Percentiles rank a stretch among this genome's conserved stretches.
Conservation (phyloP, 2,329 filamentous ascomycete genomes). For the Botrytis fabae region DNA sequence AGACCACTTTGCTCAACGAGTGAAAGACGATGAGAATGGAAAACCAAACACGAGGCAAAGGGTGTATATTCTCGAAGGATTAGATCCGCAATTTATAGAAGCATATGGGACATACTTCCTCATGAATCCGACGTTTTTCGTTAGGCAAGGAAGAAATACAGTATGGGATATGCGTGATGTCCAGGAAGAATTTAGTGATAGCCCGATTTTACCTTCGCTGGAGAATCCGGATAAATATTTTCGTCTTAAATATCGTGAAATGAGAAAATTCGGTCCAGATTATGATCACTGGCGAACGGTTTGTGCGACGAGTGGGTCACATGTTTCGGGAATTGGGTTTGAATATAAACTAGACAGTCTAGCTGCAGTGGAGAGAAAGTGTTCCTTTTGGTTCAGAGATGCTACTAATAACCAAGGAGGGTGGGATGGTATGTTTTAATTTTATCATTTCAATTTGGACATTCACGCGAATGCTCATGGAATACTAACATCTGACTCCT, state of each 20-base stretch:
- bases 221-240: constrained; percentile 21
- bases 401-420: not conserved
- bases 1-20: not conserved
- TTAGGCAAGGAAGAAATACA: constrained; percentile 21
- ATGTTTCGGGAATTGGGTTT: constrained; percentile 23
- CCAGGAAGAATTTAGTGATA: constrained; percentile 16
- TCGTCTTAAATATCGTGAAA: constrained; percentile 25
- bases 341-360: not conserved
- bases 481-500: not conserved
- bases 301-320: constrained; percentile 18
- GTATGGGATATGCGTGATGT: constrained; percentile 10
- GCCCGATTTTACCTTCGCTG: constrained; percentile 8
- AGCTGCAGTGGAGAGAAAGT: constrained; percentile 16
- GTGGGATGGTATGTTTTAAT: constrained; percentile 14
- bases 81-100: constrained; percentile 23
- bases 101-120: constrained; percentile 21
- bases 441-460: not conserved
- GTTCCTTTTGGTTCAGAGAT: constrained; percentile 16
- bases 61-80: constrained; percentile 23
- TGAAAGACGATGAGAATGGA: not conserved
- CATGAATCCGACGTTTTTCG: constrained; percentile 25
- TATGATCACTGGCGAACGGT: constrained; percentile 21
- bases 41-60: not conserved
- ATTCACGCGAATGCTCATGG: not conserved
- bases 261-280: constrained; percentile 21